A percentile compares a stretch with the other conserved stretches of the same genome.
Evolutionary conservation across 306 rosid genomes (phyloP).

Genomic region (Fragaria nilgerrensis): DNA sequence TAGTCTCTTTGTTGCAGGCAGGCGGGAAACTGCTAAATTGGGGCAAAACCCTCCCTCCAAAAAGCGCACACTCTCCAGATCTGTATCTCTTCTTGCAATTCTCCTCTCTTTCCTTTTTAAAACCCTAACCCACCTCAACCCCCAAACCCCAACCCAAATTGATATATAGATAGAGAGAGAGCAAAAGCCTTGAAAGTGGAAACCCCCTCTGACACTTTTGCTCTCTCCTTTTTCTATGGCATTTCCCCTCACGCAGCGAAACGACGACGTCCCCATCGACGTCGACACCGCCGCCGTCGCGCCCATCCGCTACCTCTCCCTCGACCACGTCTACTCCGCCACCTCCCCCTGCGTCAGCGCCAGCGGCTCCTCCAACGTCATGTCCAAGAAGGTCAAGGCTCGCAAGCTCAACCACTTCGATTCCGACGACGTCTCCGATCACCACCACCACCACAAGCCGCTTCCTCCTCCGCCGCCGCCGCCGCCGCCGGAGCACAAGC

Average conservation of each 20-base stretch:
- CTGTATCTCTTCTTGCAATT: not conserved
- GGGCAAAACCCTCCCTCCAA: conserved; percentile 15
- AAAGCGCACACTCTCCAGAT: not conserved
- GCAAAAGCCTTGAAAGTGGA: not conserved
- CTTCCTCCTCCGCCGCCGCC: not conserved
- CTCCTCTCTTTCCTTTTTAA: not conserved
- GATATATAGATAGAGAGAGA: not conserved
- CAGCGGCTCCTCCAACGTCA: conserved; percentile 82
- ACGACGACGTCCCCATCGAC: conserved; percentile 62
- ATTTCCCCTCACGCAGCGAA: conserved; percentile 10
- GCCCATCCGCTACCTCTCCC: conserved; percentile 75
- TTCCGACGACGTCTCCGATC: conserved; percentile 21
- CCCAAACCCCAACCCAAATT: not conserved
- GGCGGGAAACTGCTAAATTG: conserved; percentile 11
- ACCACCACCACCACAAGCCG: conserved; percentile 18
- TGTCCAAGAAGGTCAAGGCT: conserved; percentile 94
- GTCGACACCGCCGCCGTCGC: conserved; percentile 45
- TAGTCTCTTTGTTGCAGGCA: not conserved
- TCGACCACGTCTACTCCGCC: conserved; percentile 89
- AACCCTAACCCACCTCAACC: not conserved
- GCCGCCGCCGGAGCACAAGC: conserved; percentile 1
- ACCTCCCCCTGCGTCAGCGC: conserved; percentile 77
- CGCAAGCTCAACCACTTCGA: conserved; percentile 51
- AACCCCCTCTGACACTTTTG: not conserved
- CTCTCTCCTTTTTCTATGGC: conserved; percentile 29